These are phyloP conservation scores for Holtermannia corniformis DNA, from an alignment of 768 basidiomycete genomes.

Conservation along the genomic window DNA sequence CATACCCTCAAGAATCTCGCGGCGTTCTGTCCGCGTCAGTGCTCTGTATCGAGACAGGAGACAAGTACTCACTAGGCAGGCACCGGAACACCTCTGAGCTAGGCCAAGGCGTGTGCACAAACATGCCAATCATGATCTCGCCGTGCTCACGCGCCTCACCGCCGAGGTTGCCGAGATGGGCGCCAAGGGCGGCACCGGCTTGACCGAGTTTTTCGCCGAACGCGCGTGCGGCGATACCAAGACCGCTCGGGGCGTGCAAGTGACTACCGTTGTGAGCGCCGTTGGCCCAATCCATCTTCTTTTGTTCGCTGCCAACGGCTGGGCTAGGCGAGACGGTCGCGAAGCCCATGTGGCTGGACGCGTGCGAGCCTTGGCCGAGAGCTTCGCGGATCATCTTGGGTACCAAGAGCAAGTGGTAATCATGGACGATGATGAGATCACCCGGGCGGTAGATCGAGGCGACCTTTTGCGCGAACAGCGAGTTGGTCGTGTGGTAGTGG, in stretches of 20 bases:
- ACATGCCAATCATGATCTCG: conserved; percentile 70
- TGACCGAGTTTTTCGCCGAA: conserved; percentile 20
- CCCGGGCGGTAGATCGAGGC: conserved; percentile 71
- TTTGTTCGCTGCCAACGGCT: conserved; percentile 13
- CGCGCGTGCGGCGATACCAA: neutral
- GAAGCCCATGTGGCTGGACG: conserved; percentile 10
- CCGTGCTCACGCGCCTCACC: conserved; percentile 27
- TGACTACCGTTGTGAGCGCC: neutral
- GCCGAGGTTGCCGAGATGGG: conserved; percentile 5
- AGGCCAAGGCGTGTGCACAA: conserved; percentile 97
- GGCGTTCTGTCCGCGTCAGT: conserved; percentile 52
- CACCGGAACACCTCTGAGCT: conserved; percentile 92
- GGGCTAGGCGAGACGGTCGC: conserved; percentile 21
- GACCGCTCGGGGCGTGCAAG: conserved; percentile 2
- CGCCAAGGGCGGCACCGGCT: conserved; percentile 24
- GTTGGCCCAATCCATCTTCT: conserved; percentile 30
- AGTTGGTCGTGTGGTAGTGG: conserved; percentile 71
- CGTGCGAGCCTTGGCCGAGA: conserved; percentile 40
- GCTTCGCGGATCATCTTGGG: conserved; percentile 71
- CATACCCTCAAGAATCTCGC: conserved; percentile 95
- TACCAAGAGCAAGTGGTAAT: conserved; percentile 90
- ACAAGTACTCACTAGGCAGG: conserved; percentile 59
- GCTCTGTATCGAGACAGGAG: neutral
- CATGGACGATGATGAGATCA: conserved; percentile 72
- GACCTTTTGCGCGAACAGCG: conserved; percentile 71